Evolutionary conservation across 106 monocot species (phyloP).

Genomic region (Apostasia shenzhenica): DNA sequence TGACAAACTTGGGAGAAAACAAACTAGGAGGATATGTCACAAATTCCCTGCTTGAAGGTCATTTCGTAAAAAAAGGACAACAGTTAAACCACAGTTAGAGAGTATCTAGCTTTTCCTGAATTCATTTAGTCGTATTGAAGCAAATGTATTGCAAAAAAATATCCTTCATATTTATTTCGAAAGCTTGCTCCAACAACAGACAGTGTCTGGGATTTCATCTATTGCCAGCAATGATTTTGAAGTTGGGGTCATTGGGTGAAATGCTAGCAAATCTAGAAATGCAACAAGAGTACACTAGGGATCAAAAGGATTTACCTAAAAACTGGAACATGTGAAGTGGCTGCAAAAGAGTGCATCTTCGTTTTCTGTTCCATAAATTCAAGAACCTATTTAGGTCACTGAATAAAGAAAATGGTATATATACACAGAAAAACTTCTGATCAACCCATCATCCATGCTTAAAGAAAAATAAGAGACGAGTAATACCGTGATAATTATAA

Average conservation of each 20-base stretch:
- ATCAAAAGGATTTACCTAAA: not conserved
- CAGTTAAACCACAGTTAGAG: not conserved
- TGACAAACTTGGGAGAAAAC: slow-evolving; percentile 20
- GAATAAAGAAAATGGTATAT: no score
- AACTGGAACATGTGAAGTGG: not conserved
- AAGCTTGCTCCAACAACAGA: no score
- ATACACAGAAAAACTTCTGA: no score
- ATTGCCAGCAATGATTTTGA: no score
- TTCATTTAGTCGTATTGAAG: not conserved
- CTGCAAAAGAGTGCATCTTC: not conserved
- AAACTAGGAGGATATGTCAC: slow-evolving; percentile 6
- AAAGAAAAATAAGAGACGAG: no score
- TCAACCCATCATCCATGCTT: no score
- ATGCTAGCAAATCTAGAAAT: not conserved
- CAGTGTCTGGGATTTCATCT: no score
- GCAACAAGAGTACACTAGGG: not conserved
- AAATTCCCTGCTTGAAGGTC: not conserved
- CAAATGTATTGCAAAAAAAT: not conserved
- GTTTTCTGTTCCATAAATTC: not conserved
- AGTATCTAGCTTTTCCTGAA: not conserved
- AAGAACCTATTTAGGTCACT: no score
- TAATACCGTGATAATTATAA: no score
- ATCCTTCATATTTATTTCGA: not conserved
- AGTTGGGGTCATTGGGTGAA: not conserved
- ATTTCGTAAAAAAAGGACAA: not conserved